A percentile compares a stretch with the other conserved stretches of the same genome.
Evolutionary conservation across 31 red algal genomes (phyloP).

Genomic region (Pterothamnion heteromorphum): DNA sequence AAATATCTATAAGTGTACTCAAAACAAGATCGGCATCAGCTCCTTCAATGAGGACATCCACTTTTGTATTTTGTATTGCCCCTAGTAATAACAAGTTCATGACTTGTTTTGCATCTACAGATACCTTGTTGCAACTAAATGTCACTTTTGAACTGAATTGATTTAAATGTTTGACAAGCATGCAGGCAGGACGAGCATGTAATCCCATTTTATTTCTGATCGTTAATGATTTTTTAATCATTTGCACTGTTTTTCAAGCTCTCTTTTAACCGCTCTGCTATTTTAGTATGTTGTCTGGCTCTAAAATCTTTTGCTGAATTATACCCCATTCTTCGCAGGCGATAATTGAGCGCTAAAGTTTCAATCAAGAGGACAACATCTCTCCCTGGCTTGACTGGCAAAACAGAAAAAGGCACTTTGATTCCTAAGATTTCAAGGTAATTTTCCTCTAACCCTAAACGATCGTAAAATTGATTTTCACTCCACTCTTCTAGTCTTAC

Average conservation of each 20-base stretch:
- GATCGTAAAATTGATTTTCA: background rate
- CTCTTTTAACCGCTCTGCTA: background rate
- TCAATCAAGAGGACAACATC: background rate
- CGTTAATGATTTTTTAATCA: background rate
- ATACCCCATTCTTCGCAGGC: background rate
- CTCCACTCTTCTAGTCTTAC: background rate
- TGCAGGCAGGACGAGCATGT: background rate
- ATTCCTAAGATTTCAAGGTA: background rate
- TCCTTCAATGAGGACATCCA: background rate
- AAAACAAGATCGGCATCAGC: background rate
- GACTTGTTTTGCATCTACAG: background rate
- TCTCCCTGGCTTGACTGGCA: background rate
- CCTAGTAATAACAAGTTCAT: background rate
- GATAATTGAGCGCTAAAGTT: background rate
- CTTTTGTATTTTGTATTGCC: background rate
- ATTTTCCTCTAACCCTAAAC: background rate
- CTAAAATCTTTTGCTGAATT: background rate
- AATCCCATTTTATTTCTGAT: conserved; percentile 16
- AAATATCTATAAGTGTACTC: background rate
- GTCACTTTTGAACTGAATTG: background rate
- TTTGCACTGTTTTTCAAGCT: background rate
- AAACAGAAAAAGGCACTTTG: background rate
- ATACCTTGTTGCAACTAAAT: background rate
- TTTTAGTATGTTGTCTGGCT: background rate
- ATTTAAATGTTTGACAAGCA: background rate